phyloP scores from a whole-genome alignment of 2,329 filamentous ascomycete species.

The Xylaria sp. region DNA sequence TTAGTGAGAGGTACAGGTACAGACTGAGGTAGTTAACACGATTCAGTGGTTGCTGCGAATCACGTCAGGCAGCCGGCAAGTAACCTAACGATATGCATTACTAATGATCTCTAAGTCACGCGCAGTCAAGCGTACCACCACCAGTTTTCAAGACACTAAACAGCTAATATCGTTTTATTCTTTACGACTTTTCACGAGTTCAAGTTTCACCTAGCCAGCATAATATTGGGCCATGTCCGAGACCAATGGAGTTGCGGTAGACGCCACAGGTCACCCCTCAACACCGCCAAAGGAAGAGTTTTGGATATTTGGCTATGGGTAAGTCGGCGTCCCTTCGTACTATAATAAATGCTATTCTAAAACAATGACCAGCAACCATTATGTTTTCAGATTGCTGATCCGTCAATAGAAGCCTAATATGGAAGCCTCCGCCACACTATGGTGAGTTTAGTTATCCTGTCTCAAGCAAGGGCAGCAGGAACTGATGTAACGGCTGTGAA shows the following conservation, averaged over 20 bases:
- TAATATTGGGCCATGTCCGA: slow-evolving; percentile 36
- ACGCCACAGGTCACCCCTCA: slow-evolving; percentile 38
- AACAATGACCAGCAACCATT: not conserved
- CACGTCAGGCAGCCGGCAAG: slow-evolving; percentile 5
- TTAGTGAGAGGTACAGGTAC: no score
- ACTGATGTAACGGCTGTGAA: slow-evolving; percentile 24
- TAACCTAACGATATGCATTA: slow-evolving; percentile 27
- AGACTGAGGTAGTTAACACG: not conserved
- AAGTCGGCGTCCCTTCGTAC: slow-evolving; percentile 50
- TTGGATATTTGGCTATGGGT: slow-evolving; percentile 99
- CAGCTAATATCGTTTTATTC: not conserved
- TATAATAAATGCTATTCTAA: slow-evolving; percentile 23
- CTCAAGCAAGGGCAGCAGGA: not conserved
- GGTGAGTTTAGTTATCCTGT: slow-evolving; percentile 65
- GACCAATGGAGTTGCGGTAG: slow-evolving; percentile 33
- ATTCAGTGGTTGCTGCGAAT: not conserved
- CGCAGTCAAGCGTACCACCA: slow-evolving; percentile 1
- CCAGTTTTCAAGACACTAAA: not conserved
- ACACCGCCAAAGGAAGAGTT: slow-evolving; percentile 69
- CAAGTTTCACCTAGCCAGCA: slow-evolving; percentile 1
- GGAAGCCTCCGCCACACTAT: slow-evolving; percentile 96
- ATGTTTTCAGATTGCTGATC: slow-evolving; percentile 5
- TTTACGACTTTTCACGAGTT: not conserved
- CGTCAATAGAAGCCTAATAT: slow-evolving; percentile 83
- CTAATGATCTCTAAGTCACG: slow-evolving; percentile 27